Percentiles rank a stretch among this genome's conserved stretches.
Evolutionary conservation across 345 rosid genomes (phyloP).

Genomic region (Bruguiera sexangula): DNA sequence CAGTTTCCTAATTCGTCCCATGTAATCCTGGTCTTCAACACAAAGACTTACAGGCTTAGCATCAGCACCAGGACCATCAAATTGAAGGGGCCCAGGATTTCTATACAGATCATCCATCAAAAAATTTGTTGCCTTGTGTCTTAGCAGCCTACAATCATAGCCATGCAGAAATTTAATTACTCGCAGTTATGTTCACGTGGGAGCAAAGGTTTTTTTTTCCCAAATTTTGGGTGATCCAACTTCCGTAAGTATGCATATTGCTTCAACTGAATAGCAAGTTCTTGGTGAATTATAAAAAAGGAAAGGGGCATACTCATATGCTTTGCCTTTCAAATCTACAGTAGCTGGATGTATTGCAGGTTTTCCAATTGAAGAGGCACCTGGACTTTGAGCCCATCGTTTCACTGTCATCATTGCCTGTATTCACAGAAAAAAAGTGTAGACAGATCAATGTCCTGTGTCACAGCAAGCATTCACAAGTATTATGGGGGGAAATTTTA

Average conservation of each 20-base stretch:
- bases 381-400: conserved; percentile 83
- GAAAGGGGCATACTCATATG: conserved; percentile 70
- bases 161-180: neutral
- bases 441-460: conserved; percentile 1
- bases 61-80: conserved; percentile 95
- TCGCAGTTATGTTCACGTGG: neutral
- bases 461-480: too few relatives aligned
- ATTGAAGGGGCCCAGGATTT: conserved; percentile 97
- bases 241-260: neutral
- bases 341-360: conserved; percentile 97
- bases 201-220: neutral
- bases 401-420: conserved; percentile 96
- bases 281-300: neutral
- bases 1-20: conserved; percentile 95
- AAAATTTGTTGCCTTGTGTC: conserved; percentile 68
- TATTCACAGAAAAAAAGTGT: conserved; percentile 9
- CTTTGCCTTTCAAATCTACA: conserved; percentile 93
- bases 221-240: too few relatives aligned
- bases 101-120: conserved; percentile 88
- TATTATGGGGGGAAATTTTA: neutral
- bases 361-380: conserved; percentile 67
- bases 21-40: conserved; percentile 98
- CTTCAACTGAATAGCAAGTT: neutral
- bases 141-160: conserved; percentile 59
- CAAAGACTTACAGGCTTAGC: conserved; percentile 75